These are phyloP conservation scores for Colletotrichum limetticola DNA, from an alignment of 2,329 filamentous ascomycete species.

Conservation along the genomic window DNA sequence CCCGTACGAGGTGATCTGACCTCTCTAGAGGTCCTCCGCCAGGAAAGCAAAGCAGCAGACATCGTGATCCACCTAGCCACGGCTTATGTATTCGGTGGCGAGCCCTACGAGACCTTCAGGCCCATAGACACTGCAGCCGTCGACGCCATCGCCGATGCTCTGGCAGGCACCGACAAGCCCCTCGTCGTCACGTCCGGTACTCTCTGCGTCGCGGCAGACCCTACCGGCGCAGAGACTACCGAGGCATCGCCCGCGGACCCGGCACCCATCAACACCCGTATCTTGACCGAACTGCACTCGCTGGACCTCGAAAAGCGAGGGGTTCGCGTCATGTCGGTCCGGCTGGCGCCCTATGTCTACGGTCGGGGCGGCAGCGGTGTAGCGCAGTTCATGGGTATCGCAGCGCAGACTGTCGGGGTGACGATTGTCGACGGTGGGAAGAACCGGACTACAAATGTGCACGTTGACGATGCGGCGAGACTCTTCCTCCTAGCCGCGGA, in stretches of 20 bases:
- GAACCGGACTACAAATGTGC: conserved; percentile 43
- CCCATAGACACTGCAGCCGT: conserved; percentile 48
- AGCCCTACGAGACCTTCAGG: conserved; percentile 39
- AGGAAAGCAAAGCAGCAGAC: conserved; percentile 51
- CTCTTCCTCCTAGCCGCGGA: conserved; percentile 51
- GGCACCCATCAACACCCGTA: conserved; percentile 41
- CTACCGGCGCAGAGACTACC: conserved; percentile 42
- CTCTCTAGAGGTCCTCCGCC: conserved; percentile 48
- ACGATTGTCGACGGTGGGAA: conserved; percentile 45
- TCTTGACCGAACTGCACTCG: conserved; percentile 44
- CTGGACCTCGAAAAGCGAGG: conserved; percentile 42
- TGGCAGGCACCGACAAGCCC: conserved; percentile 47
- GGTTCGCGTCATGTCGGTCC: conserved; percentile 48
- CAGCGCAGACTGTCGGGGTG: conserved; percentile 42
- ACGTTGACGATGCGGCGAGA: conserved; percentile 55
- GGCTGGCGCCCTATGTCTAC: conserved; percentile 56
- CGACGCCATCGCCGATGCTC: conserved; percentile 47
- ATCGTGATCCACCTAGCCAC: conserved; percentile 55
- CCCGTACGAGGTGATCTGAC: conserved; percentile 53
- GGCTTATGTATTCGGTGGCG: conserved; percentile 44
- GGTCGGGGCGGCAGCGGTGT: conserved; percentile 52
- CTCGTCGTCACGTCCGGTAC: conserved; percentile 49
- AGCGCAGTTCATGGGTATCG: conserved; percentile 44
- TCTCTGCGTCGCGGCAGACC: conserved; percentile 37
- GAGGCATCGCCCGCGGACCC: conserved; percentile 38